Evolutionary conservation across 2,329 filamentous ascomycete species (phyloP).

Genomic region (Aspergillus pseudonomiae): DNA sequence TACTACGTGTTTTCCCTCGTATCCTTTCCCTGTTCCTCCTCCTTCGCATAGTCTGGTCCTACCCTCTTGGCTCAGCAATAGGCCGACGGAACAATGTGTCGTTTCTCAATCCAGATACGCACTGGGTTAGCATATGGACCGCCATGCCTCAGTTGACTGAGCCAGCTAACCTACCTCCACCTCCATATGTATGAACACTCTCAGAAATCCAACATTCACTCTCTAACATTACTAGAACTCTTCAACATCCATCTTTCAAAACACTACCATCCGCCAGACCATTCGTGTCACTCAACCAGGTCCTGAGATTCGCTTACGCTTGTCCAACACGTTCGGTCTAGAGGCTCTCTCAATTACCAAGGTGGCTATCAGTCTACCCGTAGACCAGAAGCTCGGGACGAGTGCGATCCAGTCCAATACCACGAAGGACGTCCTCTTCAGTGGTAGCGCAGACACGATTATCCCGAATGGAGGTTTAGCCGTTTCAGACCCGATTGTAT

Average conservation of each 20-base stretch:
- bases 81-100: neutral
- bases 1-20: neutral
- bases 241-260: conserved; percentile 57
- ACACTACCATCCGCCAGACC: conserved; percentile 69
- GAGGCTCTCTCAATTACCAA: conserved; percentile 63
- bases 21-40: neutral
- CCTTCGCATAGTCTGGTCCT: neutral
- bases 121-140: conserved; percentile 67
- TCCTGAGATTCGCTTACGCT: conserved; percentile 61
- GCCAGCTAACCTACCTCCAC: conserved; percentile 61
- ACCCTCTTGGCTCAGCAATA: neutral
- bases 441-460: conserved; percentile 53
- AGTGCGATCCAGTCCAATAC: conserved; percentile 57
- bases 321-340: conserved; percentile 68
- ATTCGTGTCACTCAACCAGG: conserved; percentile 62
- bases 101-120: conserved; percentile 17
- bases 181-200: conserved; percentile 56
- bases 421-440: conserved; percentile 61
- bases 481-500: conserved; percentile 65
- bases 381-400: conserved; percentile 47
- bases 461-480: conserved; percentile 60
- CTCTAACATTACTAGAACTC: conserved; percentile 49
- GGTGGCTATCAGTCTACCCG: conserved; percentile 60
- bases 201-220: neutral
- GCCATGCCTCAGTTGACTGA: conserved; percentile 69